Base-by-base conservation (phyloP, 2,329 filamentous ascomycete species). In the Ophiostoma piceae region DNA sequence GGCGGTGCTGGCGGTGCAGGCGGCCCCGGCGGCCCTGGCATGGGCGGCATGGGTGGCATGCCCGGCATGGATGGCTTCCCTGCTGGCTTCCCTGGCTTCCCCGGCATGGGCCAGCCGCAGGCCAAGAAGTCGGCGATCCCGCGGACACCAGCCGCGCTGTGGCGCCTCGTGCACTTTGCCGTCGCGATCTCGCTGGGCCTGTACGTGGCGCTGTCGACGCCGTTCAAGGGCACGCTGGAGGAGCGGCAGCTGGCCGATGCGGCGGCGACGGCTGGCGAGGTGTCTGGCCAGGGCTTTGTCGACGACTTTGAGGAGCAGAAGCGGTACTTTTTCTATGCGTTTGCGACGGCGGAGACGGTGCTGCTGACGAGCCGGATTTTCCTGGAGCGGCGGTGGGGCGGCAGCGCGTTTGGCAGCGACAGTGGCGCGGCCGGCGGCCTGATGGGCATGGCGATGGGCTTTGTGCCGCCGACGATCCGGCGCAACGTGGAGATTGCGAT, bases 341-440 rank as follows among this genome's bases (percentile, higher is more conserved):
- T 94, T 77, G 89, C 90, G 6, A 92, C 91, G 0, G 88, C 87
- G 41, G 91, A 95, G 80, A 84, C 92, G 12, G 77, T 92, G 68
- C 81, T 94, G 73, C 86, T 94, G 73, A 90, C 87, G 1, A 88
- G 86, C 39, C 83, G 91, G 32, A 91, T 90, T 77, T 87, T 92
- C 74, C 76, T 92, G 68, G 90, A 92, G 74, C 87, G 86, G 74
- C 84, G 84, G 32, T 66, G 65, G 65, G 65, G 37, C 65, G 39
- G 65, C 65, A 47, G 65, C 22, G 78, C 81, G 54, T 35, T 32
- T 16, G 60, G 57, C 68, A 60, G 43, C 62, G 62, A 47, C 32
- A 32, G n/a, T 12, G 77, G 84, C 65, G 85, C 85, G 71, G 85
- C 85, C 2, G 79, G 82, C 35, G 90, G 90, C 2, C 84, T 91